Evolutionary conservation across 495 filamentous ascomycete species (phyloP), one percentile per base, ranked within the genome.

Genomic region (Aspergillus avenaceus): DNA sequence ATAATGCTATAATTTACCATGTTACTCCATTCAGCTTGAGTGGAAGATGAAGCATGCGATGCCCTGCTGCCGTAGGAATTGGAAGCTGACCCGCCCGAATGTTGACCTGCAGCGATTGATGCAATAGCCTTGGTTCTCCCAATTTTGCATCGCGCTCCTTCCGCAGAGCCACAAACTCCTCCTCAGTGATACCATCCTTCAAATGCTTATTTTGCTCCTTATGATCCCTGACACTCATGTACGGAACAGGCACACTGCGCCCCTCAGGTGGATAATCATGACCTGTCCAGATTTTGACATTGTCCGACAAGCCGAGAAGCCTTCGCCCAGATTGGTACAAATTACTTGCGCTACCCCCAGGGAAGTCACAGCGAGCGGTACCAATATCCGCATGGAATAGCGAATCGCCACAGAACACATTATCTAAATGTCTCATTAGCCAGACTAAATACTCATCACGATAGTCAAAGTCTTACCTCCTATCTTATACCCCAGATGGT

Each of bases 321-420:
- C 55, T 70, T 19, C 61, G 55, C 26, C 58, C 67, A 0, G 79
- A 80, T 12, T 49, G 34, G 41, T 47, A 83, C 2, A 81, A 62
- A 1, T 25, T 54, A 9, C 50, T 49, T 0, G 73, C 66, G 42
- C 63, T 59, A 29, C 79, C 77, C 28, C 73, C 73, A 2, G 79
- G 78, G 49, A 82, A 82, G 46, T 82, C 79, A 48, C 74, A 78
- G 5, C 79, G 68, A 0, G 76, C 77, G 18, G 70, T 74, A 18
- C 75, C 79, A 28, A 83, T 56, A 56, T 82, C 79, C 3, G 70
- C 60, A 45, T 80, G 67, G 64, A 82, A 80, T 45, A 82, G 59
- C 3, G 71, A 75, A 55, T 82, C 79, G 19, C 78, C 78, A 29
- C 62, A 70, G 58, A 82, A 82, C 11, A 81, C 65, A 53, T 81